phyloP scores from a whole-genome alignment of 2,329 filamentous ascomycete genomes.

The Nemania serpens region DNA sequence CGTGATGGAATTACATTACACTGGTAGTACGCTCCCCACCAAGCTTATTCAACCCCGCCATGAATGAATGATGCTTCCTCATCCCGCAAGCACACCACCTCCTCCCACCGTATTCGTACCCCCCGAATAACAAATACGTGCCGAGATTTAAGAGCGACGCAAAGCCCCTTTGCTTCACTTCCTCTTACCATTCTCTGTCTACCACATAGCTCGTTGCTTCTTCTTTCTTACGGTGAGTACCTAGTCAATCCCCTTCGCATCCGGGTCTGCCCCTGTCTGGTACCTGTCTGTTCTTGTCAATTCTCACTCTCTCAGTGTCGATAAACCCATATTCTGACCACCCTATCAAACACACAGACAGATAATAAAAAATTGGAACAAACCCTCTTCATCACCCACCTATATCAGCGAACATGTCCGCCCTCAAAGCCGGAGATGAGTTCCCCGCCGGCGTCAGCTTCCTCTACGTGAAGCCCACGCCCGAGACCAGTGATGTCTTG shows the following conservation, averaged over 20 bases:
- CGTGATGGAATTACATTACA: no score
- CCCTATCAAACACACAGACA: no score
- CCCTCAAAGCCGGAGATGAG: slow-evolving; percentile 77
- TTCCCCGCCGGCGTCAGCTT: slow-evolving; percentile 84
- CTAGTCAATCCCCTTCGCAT: neutral
- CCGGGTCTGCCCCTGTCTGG: neutral
- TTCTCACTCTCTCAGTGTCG: no score
- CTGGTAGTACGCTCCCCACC: neutral
- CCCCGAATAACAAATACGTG: neutral
- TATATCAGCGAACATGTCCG: slow-evolving; percentile 52
- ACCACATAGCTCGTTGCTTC: neutral
- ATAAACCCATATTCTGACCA: no score
- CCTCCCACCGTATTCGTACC: neutral
- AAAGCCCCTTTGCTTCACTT: neutral
- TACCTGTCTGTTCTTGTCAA: neutral
- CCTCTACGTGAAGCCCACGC: slow-evolving; percentile 78
- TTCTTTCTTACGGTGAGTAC: neutral
- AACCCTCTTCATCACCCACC: neutral
- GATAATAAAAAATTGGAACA: no score
- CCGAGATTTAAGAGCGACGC: neutral
- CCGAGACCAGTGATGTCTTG: slow-evolving; percentile 70
- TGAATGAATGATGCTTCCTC: neutral
- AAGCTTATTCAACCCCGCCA: neutral
- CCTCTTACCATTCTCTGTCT: neutral
- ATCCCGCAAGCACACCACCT: neutral